Percentiles rank a stretch among this genome's conserved stretches.
These are phyloP conservation scores for Cyclotella kingstonii DNA, from an alignment of 108 stramenopile species.

Conservation along the genomic window DNA sequence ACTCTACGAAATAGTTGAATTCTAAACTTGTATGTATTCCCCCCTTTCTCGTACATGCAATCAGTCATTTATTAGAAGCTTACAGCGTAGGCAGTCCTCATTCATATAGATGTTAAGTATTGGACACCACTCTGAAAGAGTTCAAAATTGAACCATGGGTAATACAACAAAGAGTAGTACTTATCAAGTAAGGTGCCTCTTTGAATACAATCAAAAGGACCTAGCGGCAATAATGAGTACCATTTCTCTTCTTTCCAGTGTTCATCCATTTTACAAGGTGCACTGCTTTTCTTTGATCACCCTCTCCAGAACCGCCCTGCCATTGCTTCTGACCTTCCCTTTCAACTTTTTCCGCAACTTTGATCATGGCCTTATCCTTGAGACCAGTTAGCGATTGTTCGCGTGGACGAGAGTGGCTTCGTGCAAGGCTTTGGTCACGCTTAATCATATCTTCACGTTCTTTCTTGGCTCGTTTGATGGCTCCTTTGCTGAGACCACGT, in stretches of 20 bases:
- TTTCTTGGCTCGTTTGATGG: slow-evolving; percentile 65
- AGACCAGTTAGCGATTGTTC: slow-evolving; percentile 79
- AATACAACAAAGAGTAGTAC: too few relatives aligned
- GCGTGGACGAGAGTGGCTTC: slow-evolving; percentile 77
- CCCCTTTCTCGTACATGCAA: too few relatives aligned
- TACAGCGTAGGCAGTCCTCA: too few relatives aligned
- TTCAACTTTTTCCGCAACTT: slow-evolving; percentile 74
- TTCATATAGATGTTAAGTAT: too few relatives aligned
- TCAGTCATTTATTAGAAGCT: too few relatives aligned
- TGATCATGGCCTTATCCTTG: slow-evolving; percentile 59
- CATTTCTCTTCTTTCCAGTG: slow-evolving; percentile 90
- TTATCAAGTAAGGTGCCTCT: too few relatives aligned
- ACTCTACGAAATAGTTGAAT: too few relatives aligned
- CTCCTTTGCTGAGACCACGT: slow-evolving; percentile 62
- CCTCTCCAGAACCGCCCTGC: slow-evolving; percentile 76
- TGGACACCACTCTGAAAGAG: too few relatives aligned
- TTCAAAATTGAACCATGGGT: too few relatives aligned
- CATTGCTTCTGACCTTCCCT: slow-evolving; percentile 62
- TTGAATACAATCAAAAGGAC: neutral
- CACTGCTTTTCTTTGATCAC: slow-evolving; percentile 84
- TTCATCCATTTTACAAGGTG: slow-evolving; percentile 92
- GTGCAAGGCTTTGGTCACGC: slow-evolving; percentile 59
- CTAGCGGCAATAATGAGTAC: slow-evolving; percentile 68
- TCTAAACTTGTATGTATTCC: too few relatives aligned
- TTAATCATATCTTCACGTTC: slow-evolving; percentile 55